These are phyloP conservation scores for Neltuma alba DNA, from an alignment of 306 rosid species.

Conservation along the genomic window DNA sequence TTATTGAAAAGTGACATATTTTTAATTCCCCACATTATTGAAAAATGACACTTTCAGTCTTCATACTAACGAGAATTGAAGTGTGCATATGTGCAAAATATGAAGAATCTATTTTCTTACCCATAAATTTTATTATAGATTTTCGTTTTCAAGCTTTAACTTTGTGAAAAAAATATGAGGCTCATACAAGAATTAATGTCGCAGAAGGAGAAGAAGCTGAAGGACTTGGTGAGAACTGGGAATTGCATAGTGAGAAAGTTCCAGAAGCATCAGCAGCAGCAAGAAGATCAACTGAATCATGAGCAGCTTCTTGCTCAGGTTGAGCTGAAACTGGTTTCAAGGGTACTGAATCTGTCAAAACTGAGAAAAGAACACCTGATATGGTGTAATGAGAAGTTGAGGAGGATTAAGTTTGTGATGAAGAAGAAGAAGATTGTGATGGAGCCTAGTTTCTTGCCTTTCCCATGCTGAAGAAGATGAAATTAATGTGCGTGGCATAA, in stretches of 20 bases:
- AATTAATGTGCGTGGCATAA: neutral
- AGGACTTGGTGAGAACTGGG: constrained; percentile 68
- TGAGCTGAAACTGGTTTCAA: constrained; percentile 71
- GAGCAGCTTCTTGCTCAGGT: constrained; percentile 67
- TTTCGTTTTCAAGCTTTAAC: neutral
- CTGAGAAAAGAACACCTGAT: constrained; percentile 63
- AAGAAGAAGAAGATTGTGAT: constrained; percentile 62
- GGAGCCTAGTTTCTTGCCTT: constrained; percentile 73
- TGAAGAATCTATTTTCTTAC: too few species aligned
- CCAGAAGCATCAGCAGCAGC: constrained; percentile 56
- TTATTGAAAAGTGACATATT: too few species aligned
- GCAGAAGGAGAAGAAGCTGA: constrained; percentile 74
- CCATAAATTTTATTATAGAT: too few species aligned
- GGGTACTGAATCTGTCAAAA: constrained; percentile 72
- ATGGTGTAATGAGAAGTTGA: constrained; percentile 76
- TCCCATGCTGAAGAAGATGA: constrained; percentile 61
- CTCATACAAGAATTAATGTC: neutral
- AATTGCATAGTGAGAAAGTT: constrained; percentile 78
- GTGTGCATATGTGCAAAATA: neutral
- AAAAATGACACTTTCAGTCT: neutral
- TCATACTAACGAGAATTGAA: neutral
- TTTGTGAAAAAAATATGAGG: neutral
- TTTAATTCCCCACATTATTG: neutral
- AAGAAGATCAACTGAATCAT: constrained; percentile 47
- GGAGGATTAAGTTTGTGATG: constrained; percentile 51